Percentiles rank a stretch among this genome's conserved stretches.
These are phyloP conservation scores for Mycotypha africana DNA, from an alignment of 371 early-diverging fungal genomes.

Conservation along the genomic window DNA sequence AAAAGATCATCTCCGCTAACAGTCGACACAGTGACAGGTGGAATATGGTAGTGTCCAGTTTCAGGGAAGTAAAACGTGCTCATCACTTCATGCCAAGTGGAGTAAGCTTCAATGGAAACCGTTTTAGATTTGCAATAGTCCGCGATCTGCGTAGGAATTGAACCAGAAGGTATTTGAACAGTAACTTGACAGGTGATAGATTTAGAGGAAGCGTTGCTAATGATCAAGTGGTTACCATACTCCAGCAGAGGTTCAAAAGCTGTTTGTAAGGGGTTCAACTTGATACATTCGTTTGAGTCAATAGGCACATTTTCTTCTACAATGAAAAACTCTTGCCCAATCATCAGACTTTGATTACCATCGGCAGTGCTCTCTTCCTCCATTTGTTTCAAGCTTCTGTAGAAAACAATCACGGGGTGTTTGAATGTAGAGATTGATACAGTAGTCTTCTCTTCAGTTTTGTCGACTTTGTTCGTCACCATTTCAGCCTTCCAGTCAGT, in stretches of 20 bases:
- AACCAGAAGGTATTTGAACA: conserved; percentile 37
- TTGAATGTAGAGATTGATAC: not conserved
- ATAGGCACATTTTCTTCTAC: conserved; percentile 2
- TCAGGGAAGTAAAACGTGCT: conserved; percentile 52
- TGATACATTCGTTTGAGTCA: conserved; percentile 19
- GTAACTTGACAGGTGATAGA: conserved; percentile 23
- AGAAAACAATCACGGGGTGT: conserved; percentile 40
- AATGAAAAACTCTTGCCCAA: conserved; percentile 28
- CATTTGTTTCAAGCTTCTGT: conserved; percentile 24
- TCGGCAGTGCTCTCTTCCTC: not conserved
- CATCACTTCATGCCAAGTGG: conserved; percentile 33
- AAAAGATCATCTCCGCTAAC: conserved; percentile 17
- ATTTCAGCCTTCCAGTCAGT: conserved; percentile 15
- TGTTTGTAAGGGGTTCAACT: conserved; percentile 17
- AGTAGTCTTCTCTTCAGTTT: not conserved
- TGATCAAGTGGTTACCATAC: conserved; percentile 36
- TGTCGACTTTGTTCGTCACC: not conserved
- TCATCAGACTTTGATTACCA: conserved; percentile 6
- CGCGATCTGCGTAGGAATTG: conserved; percentile 26
- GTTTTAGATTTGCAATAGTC: conserved; percentile 31
- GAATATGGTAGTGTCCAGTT: conserved; percentile 35
- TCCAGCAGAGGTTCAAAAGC: conserved; percentile 6
- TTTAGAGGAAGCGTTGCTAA: conserved; percentile 34
- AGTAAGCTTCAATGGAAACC: conserved; percentile 29
- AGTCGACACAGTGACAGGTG: conserved; percentile 35